Evolutionary conservation across 768 basidiomycete genomes (phyloP), one percentile per base, ranked within the genome.

Genomic region (Tricholoma saponaceum): DNA sequence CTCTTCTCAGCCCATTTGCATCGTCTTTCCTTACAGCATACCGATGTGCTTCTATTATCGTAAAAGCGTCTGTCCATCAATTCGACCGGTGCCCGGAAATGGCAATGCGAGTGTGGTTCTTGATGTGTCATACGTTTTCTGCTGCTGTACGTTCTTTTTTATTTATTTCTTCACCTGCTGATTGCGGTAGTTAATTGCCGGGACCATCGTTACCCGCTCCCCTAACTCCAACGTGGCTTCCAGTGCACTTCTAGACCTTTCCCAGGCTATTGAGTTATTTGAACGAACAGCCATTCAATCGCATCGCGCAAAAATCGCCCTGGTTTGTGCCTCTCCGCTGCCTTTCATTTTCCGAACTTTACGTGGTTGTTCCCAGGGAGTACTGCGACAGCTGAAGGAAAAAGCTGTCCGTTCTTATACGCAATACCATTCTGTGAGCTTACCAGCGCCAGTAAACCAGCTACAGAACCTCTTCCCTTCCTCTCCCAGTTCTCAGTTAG

Each of bases 191-290:
- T 72, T 85, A 12, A 79, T 83, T 52, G 77, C 80, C 1, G 83
- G 83, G 2, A 82, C 81, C 2, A 77, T 85, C n/a, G 82, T 84
- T n/a, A 80, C 81, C 1, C 76, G 81, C 14, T 79, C 78, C 6
- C 83, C 84, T 1, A 75, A 69, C 50, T 82, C 76, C 3, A 78
- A 72, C 41, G 73, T 84, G 20, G 79, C 83, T 0, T 60, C 75
- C 0, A 77, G 76, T 58, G 83, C 84, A 0, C 69, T 83, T 46
- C 60, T 73, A 8, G 81, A 85, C 59, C 70, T 85, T 23, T 73
- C 74, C 18, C 64, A 76, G 3, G 80, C 80, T 1, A 66, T 81
- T 5, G 70, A 74, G 3, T 62, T 83, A 4, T 83, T 83, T 55
- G 73, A 81, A 58, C 69, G 70, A 56, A 74, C 76, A 1, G 75